Evolutionary conservation across 495 filamentous ascomycete genomes (phyloP).

Genomic region (Staphylotrichum longicolle): DNA sequence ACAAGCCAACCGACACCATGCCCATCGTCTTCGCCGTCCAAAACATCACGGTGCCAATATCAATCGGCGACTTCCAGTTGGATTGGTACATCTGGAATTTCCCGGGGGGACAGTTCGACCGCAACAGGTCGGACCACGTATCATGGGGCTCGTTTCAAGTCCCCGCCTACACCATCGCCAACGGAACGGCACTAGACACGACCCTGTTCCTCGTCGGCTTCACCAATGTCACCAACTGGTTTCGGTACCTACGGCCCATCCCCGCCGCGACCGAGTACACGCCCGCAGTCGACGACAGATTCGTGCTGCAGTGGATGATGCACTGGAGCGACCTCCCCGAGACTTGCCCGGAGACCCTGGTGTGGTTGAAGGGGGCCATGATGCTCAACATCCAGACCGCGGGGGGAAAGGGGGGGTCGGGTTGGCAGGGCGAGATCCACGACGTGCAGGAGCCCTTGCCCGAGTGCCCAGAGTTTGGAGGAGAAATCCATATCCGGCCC

Average conservation of each 20-base stretch:
- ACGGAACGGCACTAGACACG: too few species aligned
- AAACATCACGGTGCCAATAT: background rate
- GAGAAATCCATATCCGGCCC: background rate
- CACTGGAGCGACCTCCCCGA: too few species aligned
- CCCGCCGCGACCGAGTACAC: background rate
- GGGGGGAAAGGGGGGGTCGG: background rate
- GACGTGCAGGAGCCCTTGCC: background rate
- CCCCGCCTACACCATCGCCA: too few species aligned
- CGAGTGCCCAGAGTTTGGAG: background rate
- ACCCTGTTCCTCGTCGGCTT: background rate
- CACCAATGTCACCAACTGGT: slow-evolving; percentile 2
- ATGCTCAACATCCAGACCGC: background rate
- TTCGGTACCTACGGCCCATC: background rate
- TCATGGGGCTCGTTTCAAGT: too few species aligned
- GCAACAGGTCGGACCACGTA: background rate
- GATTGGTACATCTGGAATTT: background rate
- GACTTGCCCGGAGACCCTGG: background rate
- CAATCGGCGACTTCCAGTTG: background rate
- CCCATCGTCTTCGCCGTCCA: background rate
- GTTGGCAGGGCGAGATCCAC: background rate
- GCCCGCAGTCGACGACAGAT: background rate
- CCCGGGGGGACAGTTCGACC: background rate
- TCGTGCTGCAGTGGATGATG: background rate
- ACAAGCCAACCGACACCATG: background rate
- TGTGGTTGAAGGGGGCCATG: background rate